phyloP scores from a whole-genome alignment of 805 yeast genomes.

The Deakozyma indianensis region DNA sequence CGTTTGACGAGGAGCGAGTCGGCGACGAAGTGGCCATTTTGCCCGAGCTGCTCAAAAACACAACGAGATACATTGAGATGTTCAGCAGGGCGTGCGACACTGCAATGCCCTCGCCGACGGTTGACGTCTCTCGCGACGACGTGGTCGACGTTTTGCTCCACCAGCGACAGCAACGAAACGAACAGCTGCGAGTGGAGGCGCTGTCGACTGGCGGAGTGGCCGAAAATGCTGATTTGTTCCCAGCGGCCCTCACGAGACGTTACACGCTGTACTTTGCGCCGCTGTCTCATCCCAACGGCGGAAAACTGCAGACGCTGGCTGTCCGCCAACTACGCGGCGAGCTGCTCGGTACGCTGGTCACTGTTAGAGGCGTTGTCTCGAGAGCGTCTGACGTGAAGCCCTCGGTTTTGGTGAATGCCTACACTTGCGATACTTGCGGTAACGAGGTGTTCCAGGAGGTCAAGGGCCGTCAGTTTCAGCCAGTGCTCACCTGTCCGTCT shows the following conservation, averaged over 20 bases:
- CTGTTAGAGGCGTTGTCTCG: conserved; percentile 88
- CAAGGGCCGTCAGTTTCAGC: conserved; percentile 66
- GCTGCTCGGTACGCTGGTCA: conserved; percentile 72
- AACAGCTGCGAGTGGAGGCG: conserved; percentile 43
- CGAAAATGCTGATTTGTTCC: conserved; percentile 44
- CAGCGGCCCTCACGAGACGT: conserved; percentile 74
- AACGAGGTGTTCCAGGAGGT: conserved; percentile 95
- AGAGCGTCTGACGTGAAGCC: conserved; percentile 96
- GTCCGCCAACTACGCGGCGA: conserved; percentile 83
- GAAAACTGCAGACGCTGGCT: conserved; percentile 37
- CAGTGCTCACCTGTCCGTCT: conserved; percentile 79
- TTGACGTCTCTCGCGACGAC: conserved; percentile 65
- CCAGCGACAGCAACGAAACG: conserved; percentile 77
- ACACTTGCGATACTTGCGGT: conserved; percentile 96
- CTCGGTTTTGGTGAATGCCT: conserved; percentile 77
- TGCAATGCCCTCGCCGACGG: conserved; percentile 76
- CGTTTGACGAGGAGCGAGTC: conserved; percentile 39
- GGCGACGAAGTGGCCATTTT: conserved; percentile 25
- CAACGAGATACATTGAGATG: conserved; percentile 66
- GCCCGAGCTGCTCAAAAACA: conserved; percentile 52
- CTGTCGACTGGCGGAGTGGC: conserved; percentile 7
- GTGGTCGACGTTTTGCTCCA: conserved; percentile 86
- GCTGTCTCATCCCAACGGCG: conserved; percentile 26
- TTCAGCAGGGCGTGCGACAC: conserved; percentile 66
- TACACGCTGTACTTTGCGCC: conserved; percentile 83